phyloP scores from a whole-genome alignment of 208 protist genomes.

The Acanthamoeba healyi region DNA sequence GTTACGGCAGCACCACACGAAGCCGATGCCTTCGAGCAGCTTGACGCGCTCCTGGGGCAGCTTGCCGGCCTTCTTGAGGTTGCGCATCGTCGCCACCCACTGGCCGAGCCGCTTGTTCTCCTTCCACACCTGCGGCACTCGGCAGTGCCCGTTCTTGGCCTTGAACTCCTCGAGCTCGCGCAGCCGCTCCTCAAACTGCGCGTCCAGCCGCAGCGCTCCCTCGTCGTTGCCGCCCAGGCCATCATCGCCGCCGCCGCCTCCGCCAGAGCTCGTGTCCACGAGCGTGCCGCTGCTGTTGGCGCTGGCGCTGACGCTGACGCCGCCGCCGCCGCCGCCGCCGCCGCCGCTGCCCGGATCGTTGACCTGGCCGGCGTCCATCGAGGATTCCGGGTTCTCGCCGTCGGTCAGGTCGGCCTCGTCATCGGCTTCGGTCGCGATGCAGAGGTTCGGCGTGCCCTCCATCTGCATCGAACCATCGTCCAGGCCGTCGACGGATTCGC shows the following conservation, averaged over 20 bases:
- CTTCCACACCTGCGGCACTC: slow-evolving; percentile 64
- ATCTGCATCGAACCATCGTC: not conserved
- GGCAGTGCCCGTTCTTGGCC: slow-evolving; percentile 69
- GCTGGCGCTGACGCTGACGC: not conserved
- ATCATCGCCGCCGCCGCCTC: not conserved
- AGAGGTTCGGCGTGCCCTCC: not conserved
- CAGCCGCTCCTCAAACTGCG: slow-evolving; percentile 59
- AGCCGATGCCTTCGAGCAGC: slow-evolving; percentile 45
- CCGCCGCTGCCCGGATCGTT: not conserved
- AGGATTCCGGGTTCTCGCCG: not conserved
- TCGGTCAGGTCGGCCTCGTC: not conserved
- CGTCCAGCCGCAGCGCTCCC: not conserved
- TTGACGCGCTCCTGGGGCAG: slow-evolving; percentile 15
- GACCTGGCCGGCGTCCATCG: not conserved
- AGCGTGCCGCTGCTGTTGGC: not conserved
- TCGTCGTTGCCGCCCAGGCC: not conserved
- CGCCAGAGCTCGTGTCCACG: no score
- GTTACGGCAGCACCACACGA: slow-evolving; percentile 70
- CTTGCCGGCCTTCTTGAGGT: slow-evolving; percentile 61
- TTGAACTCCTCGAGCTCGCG: slow-evolving; percentile 61
- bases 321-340: not conserved
- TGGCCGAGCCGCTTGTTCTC: slow-evolving; percentile 63
- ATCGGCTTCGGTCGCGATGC: not conserved
- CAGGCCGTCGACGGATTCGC: no score
- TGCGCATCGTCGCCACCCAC: slow-evolving; percentile 69